Evolutionary conservation across 495 filamentous ascomycete species (phyloP), one percentile per base, ranked within the genome.

Genomic region (Hyaloscypha variabilis): DNA sequence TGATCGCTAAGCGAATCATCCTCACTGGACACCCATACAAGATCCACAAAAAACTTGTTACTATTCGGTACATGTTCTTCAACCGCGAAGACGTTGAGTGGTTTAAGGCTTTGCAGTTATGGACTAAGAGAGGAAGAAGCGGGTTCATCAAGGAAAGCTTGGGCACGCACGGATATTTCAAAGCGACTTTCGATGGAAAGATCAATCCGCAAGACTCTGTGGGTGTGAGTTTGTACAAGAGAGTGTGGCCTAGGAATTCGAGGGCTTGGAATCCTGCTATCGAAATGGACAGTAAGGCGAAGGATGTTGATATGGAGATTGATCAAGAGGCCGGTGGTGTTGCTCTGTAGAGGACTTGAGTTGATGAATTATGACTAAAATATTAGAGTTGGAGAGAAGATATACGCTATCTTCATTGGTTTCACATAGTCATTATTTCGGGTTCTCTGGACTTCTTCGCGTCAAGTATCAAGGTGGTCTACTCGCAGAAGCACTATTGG

Each of bases 21-120:
- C 83, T 99, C 61, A 97, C 95, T 0, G 95, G 95, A 46, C 95
- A 98, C 75, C 94, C 96, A 0, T 97, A 91, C 80, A 97, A 99
- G 81, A 98, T 99, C 71, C 94, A 99, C 85, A 95, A 94, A 81
- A 92, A 91, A 76, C 79, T 98, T 26, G 96, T 98, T 61, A 98
- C 96, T 1, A 87, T 99, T 25, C 89, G 95, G 26, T 98, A 98
- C 83, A 98, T 99, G 95, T 99, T 99, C 83, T 99, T 99, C 85
- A 96, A 97, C 77, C 76, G 85, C 19, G 92, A 96, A 76, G 96
- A 99, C 73, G 90, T 99, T 51, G 83, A 88, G 68, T 99, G 93
- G 93, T 99, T 98, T 83, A 97, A 96, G 77, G 93, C 94, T 3
- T 77, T 99, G 73, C 93, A 93, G 67, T 78, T 99, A 63, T 99